Percentiles rank a stretch among this genome's conserved stretches.
These are phyloP conservation scores for Rubia balearica DNA, from an alignment of 305 asterid species.

Conservation along the genomic window DNA sequence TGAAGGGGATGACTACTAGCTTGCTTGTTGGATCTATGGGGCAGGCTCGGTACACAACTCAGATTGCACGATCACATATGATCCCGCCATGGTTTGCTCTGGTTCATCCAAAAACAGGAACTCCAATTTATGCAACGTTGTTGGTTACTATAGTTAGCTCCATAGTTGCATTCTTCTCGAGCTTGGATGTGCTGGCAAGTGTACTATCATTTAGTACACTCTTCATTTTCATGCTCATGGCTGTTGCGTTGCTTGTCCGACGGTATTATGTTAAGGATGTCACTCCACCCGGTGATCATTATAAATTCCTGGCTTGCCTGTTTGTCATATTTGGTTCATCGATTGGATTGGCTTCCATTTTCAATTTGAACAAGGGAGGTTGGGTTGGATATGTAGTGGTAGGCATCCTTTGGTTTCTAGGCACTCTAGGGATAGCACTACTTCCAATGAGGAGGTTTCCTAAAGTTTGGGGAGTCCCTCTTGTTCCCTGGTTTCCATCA, in stretches of 20 bases:
- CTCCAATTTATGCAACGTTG: slow-evolving; percentile 81
- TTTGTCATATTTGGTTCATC: slow-evolving; percentile 55
- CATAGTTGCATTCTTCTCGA: slow-evolving; percentile 69
- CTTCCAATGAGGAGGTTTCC: slow-evolving; percentile 58
- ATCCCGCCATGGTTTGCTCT: slow-evolving; percentile 87
- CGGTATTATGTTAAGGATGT: slow-evolving; percentile 65
- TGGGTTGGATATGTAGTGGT: slow-evolving; percentile 40
- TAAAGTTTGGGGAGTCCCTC: slow-evolving; percentile 90
- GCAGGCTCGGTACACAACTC: slow-evolving; percentile 92
- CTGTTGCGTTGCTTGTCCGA: slow-evolving; percentile 79
- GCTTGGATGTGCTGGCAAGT: slow-evolving; percentile 79
- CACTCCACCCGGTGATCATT: slow-evolving; percentile 38
- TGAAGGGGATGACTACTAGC: slow-evolving; percentile 95
- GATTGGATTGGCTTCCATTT: slow-evolving; percentile 46
- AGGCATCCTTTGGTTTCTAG: slow-evolving; percentile 52
- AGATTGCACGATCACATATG: slow-evolving; percentile 89
- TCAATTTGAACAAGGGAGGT: slow-evolving; percentile 38
- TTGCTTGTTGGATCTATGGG: slow-evolving; percentile 94
- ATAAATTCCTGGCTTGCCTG: slow-evolving; percentile 40
- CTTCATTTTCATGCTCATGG: slow-evolving; percentile 96
- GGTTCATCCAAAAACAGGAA: slow-evolving; percentile 78
- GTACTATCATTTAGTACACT: slow-evolving; percentile 82
- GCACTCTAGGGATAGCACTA: slow-evolving; percentile 60
- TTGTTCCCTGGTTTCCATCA: slow-evolving; percentile 88
- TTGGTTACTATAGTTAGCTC: slow-evolving; percentile 64